phyloP scores from a whole-genome alignment of 306 rosid species.

The Medicago ruthenica region DNA sequence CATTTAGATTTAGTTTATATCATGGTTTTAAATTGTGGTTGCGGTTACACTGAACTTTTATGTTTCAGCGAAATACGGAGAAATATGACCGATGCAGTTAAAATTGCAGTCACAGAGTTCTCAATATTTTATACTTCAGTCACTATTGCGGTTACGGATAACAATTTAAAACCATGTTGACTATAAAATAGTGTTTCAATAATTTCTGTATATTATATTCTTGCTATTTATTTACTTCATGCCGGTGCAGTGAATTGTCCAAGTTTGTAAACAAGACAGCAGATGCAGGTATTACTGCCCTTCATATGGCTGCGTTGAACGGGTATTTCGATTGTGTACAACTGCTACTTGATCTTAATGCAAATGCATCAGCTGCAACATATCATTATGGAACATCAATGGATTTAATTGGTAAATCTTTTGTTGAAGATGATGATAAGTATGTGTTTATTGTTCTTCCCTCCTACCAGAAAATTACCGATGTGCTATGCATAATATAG shows the following conservation, averaged over 20 bases:
- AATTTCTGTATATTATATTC: constrained; percentile 48
- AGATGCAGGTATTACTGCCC: constrained; percentile 94
- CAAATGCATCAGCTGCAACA: constrained; percentile 72
- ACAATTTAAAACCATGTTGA: neutral
- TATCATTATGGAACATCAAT: constrained; percentile 89
- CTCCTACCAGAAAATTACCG: constrained; percentile 16
- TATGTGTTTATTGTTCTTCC: constrained; percentile 36
- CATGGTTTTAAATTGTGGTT: neutral
- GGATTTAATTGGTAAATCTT: constrained; percentile 85
- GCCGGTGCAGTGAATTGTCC: constrained; percentile 90
- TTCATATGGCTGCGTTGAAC: constrained; percentile 93
- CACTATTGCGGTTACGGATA: neutral
- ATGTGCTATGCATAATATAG: constrained; percentile 49
- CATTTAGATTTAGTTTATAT: no score
- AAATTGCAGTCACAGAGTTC: neutral
- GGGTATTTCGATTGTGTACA: constrained; percentile 91
- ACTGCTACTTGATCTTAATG: constrained; percentile 85
- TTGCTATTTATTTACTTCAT: constrained; percentile 67
- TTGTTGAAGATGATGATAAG: constrained; percentile 7
- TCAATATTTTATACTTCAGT: neutral
- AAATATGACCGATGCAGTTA: neutral
- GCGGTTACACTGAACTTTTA: neutral
- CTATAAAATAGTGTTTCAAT: neutral
- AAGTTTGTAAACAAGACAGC: constrained; percentile 93
- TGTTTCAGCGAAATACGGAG: neutral